Evolutionary conservation across 2,329 filamentous ascomycete species (phyloP).

Genomic region (Xylariaceae sp.): DNA sequence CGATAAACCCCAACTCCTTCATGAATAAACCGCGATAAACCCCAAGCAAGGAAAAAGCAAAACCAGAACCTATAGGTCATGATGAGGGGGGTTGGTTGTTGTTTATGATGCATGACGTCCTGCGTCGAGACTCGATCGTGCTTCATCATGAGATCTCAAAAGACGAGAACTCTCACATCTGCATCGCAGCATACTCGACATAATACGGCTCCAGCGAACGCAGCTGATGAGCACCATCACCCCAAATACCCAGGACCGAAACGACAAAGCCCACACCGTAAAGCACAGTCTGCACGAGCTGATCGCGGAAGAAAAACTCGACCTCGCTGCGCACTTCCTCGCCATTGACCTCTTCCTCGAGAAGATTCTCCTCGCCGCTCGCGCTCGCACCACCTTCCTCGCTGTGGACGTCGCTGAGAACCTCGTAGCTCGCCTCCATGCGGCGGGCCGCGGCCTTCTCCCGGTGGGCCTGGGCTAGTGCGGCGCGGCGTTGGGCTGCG

Average conservation of each 20-base stretch:
- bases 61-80: too few species aligned
- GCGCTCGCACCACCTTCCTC: slow-evolving; percentile 42
- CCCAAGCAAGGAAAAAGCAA: too few species aligned
- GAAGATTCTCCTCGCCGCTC: slow-evolving; percentile 35
- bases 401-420: slow-evolving; percentile 47
- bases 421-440: slow-evolving; percentile 69
- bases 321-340: slow-evolving; percentile 56
- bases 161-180: too few species aligned
- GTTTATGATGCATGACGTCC: too few species aligned
- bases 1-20: too few species aligned
- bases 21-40: too few species aligned
- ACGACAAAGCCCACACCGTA: slow-evolving; percentile 55
- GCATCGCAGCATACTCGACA: too few species aligned
- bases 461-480: slow-evolving; percentile 28
- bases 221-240: slow-evolving; percentile 44
- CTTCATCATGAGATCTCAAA: too few species aligned
- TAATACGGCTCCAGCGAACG: too few species aligned
- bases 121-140: too few species aligned
- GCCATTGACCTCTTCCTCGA: slow-evolving; percentile 50
- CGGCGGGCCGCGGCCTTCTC: slow-evolving; percentile 36
- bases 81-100: too few species aligned
- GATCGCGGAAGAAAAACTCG: slow-evolving; percentile 49
- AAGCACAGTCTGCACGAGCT: slow-evolving; percentile 49
- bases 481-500: slow-evolving; percentile 28
- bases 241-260: slow-evolving; percentile 62